phyloP scores from a whole-genome alignment of 345 rosid species.

The Excoecaria cochinchinensis region DNA sequence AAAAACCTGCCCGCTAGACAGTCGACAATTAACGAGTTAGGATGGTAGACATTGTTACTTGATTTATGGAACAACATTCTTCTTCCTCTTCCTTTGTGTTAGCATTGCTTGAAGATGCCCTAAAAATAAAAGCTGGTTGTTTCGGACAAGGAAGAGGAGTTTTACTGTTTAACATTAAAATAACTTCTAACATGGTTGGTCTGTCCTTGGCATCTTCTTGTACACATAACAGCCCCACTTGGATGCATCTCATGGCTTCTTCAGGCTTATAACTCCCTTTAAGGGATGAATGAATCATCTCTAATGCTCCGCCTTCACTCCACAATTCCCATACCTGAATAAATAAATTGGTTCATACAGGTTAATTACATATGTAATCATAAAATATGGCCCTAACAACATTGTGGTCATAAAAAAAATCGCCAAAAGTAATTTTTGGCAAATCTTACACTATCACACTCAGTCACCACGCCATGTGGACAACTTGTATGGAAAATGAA shows the following conservation, averaged over 20 bases:
- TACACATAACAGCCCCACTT: conserved; percentile 8
- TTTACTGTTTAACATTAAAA: conserved; percentile 1
- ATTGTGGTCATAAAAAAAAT: no score
- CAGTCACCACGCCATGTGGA: no score
- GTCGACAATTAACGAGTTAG: background rate
- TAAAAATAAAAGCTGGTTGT: background rate
- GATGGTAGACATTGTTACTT: background rate
- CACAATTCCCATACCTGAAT: conserved; percentile 9
- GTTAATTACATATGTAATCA: no score
- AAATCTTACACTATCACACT: no score
- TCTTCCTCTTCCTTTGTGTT: background rate
- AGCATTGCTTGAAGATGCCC: background rate
- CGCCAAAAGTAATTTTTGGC: no score
- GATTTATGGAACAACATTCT: background rate
- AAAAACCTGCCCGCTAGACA: no score
- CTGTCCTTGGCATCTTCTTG: background rate
- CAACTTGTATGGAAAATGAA: no score
- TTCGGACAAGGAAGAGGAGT: background rate
- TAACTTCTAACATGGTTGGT: conserved; percentile 12
- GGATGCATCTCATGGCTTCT: conserved; percentile 18
- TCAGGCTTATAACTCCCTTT: background rate
- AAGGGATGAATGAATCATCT: conserved; percentile 9
- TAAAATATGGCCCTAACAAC: no score
- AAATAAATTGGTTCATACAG: background rate
- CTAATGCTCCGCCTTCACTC: background rate